phyloP scores from a whole-genome alignment of 345 rosid species.

The Acer negundo region DNA sequence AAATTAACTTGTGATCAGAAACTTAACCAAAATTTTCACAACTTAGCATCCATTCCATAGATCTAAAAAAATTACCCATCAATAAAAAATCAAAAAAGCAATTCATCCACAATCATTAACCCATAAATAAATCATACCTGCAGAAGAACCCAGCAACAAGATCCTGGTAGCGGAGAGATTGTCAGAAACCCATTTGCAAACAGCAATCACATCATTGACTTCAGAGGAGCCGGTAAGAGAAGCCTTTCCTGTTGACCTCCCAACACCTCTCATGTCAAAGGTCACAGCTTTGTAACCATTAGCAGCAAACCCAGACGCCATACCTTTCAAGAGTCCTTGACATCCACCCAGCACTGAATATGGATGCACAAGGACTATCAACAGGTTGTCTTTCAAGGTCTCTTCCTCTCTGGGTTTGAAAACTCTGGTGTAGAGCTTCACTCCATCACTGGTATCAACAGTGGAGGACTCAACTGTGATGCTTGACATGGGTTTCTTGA shows the following conservation, averaged over 20 bases:
- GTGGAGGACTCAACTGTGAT: slow-evolving; percentile 43
- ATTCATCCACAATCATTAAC: background rate
- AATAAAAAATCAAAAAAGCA: slow-evolving; percentile 13
- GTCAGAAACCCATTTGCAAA: slow-evolving; percentile 71
- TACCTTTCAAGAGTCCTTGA: slow-evolving; percentile 72
- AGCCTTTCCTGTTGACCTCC: slow-evolving; percentile 80
- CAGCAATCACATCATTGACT: slow-evolving; percentile 79
- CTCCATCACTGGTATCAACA: slow-evolving; percentile 57
- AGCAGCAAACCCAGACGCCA: slow-evolving; percentile 62
- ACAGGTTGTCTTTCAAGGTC: slow-evolving; percentile 35
- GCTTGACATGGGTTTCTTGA: slow-evolving; percentile 38
- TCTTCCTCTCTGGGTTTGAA: slow-evolving; percentile 58
- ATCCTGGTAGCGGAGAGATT: slow-evolving; percentile 57
- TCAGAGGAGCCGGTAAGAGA: slow-evolving; percentile 86
- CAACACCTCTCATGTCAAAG: slow-evolving; percentile 93
- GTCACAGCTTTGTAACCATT: slow-evolving; percentile 70
- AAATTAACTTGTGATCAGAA: background rate
- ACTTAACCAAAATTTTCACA: background rate
- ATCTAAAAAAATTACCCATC: slow-evolving; percentile 31
- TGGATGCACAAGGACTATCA: slow-evolving; percentile 84
- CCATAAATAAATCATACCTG: slow-evolving; percentile 47
- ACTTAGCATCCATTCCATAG: slow-evolving; percentile 22
- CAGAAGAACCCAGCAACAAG: slow-evolving; percentile 88
- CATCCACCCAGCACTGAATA: slow-evolving; percentile 85
- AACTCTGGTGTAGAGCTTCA: slow-evolving; percentile 53